Base-by-base conservation (phyloP, 1,284 basidiomycete species). In the Rhodotorula sp. region DNA sequence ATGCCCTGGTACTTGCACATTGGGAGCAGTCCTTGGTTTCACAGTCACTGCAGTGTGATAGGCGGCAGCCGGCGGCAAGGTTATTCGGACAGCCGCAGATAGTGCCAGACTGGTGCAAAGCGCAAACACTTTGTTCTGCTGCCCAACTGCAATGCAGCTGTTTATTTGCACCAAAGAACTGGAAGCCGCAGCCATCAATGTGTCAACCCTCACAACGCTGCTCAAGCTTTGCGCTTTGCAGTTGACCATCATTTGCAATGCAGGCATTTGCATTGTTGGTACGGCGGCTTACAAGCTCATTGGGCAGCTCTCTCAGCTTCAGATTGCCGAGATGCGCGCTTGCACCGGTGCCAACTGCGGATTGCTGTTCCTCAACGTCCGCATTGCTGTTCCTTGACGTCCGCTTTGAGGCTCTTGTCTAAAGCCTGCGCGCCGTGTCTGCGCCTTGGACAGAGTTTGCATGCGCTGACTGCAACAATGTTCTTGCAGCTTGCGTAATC, bases 11-110 rank as follows among this genome's bases (percentile, higher is more conserved):
- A 19, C 25, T 12, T 5, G 61, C 60, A 9, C 75, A 91, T 90
- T 90, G 80, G 84, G 88, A 52, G 90, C 90, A 59, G 88, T 91
- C 76, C 88, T 92, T 8, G 89, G 89, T 85, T 82, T 92, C 62
- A 91, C 90, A 13, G 91, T 91, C 13, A 91, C 91, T 64, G 91
- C 91, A 19, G 90, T 90, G 49, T 92, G 91, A 91, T 90, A 92
- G 79, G 90, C 88, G 1, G 34, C 34, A 34, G 87, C 85, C 74
- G 90, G 90, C 0, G 90, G 89, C 77, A 87, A 89, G 71, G 85
- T 91, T 74, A 92, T 93, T 90, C 86, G 90, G 46, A 87, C 88
- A 65, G 90, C 90, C 56, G 91, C 90, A 10, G 89, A 93, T 70
- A 82, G 84, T 34, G 91, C 91, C 21, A 89, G 89, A 0, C 84